Percentiles rank a stretch among this genome's conserved stretches.
Evolutionary conservation across 495 filamentous ascomycete species (phyloP).

Genomic region (Barbatosphaeria neglecta): DNA sequence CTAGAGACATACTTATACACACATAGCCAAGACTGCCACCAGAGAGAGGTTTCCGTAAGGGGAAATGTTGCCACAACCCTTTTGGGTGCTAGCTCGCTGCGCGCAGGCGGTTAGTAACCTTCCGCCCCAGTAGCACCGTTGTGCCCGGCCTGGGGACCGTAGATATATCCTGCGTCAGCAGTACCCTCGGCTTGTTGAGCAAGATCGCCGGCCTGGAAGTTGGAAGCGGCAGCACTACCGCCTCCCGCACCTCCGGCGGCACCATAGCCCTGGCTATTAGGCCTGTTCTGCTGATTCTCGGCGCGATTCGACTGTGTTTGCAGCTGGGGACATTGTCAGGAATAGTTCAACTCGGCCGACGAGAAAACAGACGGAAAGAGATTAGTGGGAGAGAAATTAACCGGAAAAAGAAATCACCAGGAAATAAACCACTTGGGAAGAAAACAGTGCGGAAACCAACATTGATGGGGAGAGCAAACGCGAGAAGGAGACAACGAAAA

Average conservation of each 20-base stretch:
- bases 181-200: conserved; percentile 44
- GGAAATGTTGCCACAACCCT: no score
- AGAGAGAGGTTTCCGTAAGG: neutral
- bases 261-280: conserved; percentile 59
- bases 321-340: conserved; percentile 24
- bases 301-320: conserved; percentile 69
- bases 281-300: conserved; percentile 56
- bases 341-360: no score
- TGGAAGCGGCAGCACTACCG: conserved; percentile 34
- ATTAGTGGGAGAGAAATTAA: no score
- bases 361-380: no score
- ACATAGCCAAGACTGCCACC: no score
- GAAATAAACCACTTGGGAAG: no score
- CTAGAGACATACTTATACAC: no score
- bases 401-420: no score
- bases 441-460: no score
- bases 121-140: conserved; percentile 53
- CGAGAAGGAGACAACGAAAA: no score
- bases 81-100: no score
- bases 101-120: conserved; percentile 12
- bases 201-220: conserved; percentile 47
- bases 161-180: conserved; percentile 48
- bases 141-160: conserved; percentile 54
- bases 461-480: no score
- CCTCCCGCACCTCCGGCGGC: conserved; percentile 28